phyloP scores from a whole-genome alignment of 371 early-diverging fungal species.

The Rhizopus arrhizus region DNA sequence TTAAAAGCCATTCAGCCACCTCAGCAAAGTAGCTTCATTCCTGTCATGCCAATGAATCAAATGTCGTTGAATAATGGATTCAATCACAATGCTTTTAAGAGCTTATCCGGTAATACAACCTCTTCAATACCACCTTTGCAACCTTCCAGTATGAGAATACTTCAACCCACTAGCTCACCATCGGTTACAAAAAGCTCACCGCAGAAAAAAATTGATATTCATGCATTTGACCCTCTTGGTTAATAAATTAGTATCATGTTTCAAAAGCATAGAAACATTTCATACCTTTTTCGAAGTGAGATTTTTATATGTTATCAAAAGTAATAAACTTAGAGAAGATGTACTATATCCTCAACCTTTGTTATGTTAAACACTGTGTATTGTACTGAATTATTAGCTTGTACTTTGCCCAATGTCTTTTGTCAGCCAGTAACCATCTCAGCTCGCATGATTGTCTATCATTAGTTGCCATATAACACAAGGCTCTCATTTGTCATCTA shows the following conservation, averaged over 20 bases:
- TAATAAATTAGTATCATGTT: slow-evolving; percentile 8
- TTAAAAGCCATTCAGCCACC: neutral
- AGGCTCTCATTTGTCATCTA: too few relatives aligned
- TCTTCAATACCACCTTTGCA: slow-evolving; percentile 16
- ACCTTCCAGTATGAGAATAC: slow-evolving; percentile 29
- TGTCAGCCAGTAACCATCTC: too few relatives aligned
- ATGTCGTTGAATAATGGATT: slow-evolving; percentile 9
- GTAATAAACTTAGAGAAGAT: too few relatives aligned
- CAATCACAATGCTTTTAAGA: slow-evolving; percentile 3
- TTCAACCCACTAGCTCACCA: slow-evolving; percentile 26
- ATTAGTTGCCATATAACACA: too few relatives aligned
- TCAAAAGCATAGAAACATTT: too few relatives aligned
- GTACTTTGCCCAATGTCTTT: too few relatives aligned
- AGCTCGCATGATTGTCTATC: too few relatives aligned
- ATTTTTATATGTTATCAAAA: too few relatives aligned
- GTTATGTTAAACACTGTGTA: too few relatives aligned
- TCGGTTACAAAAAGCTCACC: slow-evolving; percentile 8
- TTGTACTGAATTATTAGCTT: too few relatives aligned
- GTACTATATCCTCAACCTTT: too few relatives aligned
- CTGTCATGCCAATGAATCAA: slow-evolving; percentile 9
- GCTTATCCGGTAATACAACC: neutral
- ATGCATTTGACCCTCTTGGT: slow-evolving; percentile 49
- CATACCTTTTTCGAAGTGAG: too few relatives aligned
- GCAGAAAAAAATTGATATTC: slow-evolving; percentile 28
- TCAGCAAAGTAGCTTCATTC: slow-evolving; percentile 3